Percentiles rank a stretch among this genome's conserved stretches.
phyloP scores from a whole-genome alignment of 192 early-diverging fungal genomes.

The Coemansia sp. region DNA sequence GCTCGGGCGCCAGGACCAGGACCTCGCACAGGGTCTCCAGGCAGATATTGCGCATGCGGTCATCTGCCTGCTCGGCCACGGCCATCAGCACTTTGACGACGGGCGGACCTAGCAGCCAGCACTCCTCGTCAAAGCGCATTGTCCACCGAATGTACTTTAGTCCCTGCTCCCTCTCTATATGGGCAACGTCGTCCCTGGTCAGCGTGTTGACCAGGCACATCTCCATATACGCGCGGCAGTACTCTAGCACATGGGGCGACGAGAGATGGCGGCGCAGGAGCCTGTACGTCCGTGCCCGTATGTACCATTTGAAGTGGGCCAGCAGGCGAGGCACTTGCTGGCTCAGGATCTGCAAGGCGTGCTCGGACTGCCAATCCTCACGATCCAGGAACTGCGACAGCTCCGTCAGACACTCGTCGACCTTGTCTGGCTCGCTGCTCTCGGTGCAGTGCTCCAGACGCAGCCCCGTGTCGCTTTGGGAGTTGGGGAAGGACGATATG shows the following conservation, averaged over 20 bases:
- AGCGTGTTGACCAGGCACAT: constrained; percentile 38
- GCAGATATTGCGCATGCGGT: constrained; percentile 43
- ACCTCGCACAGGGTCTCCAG: constrained; percentile 48
- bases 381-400: constrained; percentile 12
- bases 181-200: constrained; percentile 23
- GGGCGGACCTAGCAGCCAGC: constrained; percentile 30
- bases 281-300: constrained; percentile 42
- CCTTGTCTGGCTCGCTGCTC: constrained; percentile 30
- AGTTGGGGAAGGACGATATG: constrained; percentile 1
- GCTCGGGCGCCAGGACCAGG: constrained; percentile 27
- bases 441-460: constrained; percentile 32
- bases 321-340: constrained; percentile 33
- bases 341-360: constrained; percentile 6
- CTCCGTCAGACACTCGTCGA: constrained; percentile 32
- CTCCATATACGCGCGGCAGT: constrained; percentile 39
- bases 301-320: constrained; percentile 37
- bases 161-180: constrained; percentile 49
- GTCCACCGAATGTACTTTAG: constrained; percentile 47
- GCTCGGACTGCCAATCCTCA: neutral
- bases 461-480: neutral
- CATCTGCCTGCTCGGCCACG: constrained; percentile 45
- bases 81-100: constrained; percentile 45
- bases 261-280: constrained; percentile 27
- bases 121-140: constrained; percentile 20
- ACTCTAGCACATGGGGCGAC: constrained; percentile 15